Evolutionary conservation across 1,139 yeast genomes (phyloP).

Genomic region (Blastobotrys elegans): DNA sequence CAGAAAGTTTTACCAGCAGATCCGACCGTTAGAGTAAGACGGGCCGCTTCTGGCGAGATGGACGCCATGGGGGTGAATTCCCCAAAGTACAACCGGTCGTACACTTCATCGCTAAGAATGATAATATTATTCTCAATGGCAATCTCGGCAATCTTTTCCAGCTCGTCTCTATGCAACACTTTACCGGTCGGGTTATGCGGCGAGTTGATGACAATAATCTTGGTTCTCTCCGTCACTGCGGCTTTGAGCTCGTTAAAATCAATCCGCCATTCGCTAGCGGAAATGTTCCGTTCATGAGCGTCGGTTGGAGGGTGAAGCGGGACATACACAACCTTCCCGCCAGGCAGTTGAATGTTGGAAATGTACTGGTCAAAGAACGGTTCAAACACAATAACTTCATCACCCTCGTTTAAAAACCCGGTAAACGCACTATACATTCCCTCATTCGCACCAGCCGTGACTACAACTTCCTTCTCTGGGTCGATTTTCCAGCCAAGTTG

Average conservation of each 20-base stretch:
- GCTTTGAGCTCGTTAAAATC: conserved; percentile 71
- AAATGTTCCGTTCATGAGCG: conserved; percentile 55
- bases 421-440: conserved; percentile 83
- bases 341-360: conserved; percentile 87
- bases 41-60: conserved; percentile 68
- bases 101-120: conserved; percentile 88
- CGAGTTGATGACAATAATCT: conserved; percentile 79
- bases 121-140: conserved; percentile 76
- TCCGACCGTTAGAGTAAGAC: conserved; percentile 83
- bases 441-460: conserved; percentile 96
- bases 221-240: conserved; percentile 70
- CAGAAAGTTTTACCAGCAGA: conserved; percentile 97
- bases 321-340: conserved; percentile 84
- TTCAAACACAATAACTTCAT: conserved; percentile 95
- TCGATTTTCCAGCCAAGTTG: conserved; percentile 55
- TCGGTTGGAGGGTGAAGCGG: conserved; percentile 81
- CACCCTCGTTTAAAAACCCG: conserved; percentile 81
- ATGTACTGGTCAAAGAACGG: conserved; percentile 97
- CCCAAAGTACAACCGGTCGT: conserved; percentile 77
- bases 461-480: conserved; percentile 60
- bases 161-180: conserved; percentile 70
- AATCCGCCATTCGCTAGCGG: conserved; percentile 82
- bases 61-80: conserved; percentile 81
- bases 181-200: conserved; percentile 98
- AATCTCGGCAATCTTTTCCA: conserved; percentile 65